Base-by-base conservation (phyloP, 2,329 filamentous ascomycete genomes). In the Pseudogymnoascus sp. region DNA sequence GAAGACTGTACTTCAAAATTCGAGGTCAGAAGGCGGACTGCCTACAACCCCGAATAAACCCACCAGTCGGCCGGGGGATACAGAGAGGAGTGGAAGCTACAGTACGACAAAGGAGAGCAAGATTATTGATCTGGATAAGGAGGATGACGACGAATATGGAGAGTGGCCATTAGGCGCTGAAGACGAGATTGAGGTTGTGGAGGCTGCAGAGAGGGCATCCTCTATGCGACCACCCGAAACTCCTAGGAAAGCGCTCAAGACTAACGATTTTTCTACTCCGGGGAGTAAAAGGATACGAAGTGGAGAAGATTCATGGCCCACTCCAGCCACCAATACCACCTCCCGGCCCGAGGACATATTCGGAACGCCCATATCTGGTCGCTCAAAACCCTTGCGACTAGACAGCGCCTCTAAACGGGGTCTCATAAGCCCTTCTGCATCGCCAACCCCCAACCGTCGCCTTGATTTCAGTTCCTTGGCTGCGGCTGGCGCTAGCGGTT, bases 1-100 rank as follows among this genome's bases (percentile, higher is more conserved):
- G 58, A 69, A 69, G 11, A 76, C 77, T 8, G 71, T 82, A 18
- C 61, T 79, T 60, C 75, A 69, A 61, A 80, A 79, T 65, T 74
- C 76, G 36, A 72, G 75, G 61, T 78, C 72, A n/a, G 80, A 82
- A 57, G 57, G 41, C 12, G 36, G 57, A 9, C 33, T 33, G 20
- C 16, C 28, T 35, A 54, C 28, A 20, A 54, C 47, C 1, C 47
- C 28, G 28, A 63, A 70, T 71, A 7, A 54, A 18, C 30, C 41
- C 35, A 22, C 3, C 2, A 16, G 8, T 25, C 28, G 12, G 54
- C 16, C 25, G 30, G 4, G n/a, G n/a, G 18, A 57, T 22, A 37
- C 43, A 35, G 59, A 58, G 61, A 28, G 22, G n/a, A 47, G 41
- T 4, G 22, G 41, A 6, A 3, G 22, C 7, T 47, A 47, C 28